Percentiles rank a stretch among this genome's conserved stretches.
Conservation (phyloP, 2,329 filamentous ascomycete species). For the Eutypa lata region DNA sequence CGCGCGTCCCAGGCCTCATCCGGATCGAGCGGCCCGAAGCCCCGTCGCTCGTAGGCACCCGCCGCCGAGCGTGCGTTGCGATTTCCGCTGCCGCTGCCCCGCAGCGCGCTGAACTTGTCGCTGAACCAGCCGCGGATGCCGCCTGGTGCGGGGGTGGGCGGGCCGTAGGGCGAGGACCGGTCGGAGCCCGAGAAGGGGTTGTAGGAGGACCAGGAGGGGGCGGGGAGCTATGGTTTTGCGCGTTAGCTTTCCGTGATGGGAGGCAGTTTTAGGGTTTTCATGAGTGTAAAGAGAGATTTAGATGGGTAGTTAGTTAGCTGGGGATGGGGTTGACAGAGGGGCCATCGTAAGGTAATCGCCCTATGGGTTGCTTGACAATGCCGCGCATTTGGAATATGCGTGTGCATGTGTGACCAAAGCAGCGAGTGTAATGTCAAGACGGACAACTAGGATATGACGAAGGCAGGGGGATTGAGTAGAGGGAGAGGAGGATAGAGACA, state of each 20-base stretch:
- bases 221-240: slow-evolving; percentile 53
- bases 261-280: too few relatives aligned
- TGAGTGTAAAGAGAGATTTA: background rate
- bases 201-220: slow-evolving; percentile 64
- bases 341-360: too few relatives aligned
- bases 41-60: slow-evolving; percentile 68
- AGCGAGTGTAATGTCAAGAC: too few relatives aligned
- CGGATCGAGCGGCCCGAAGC: slow-evolving; percentile 69
- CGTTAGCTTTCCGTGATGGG: slow-evolving; percentile 5
- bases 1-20: slow-evolving; percentile 84
- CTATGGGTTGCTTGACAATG: too few relatives aligned
- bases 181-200: slow-evolving; percentile 64
- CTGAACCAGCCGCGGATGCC: slow-evolving; percentile 73
- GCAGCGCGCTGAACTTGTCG: slow-evolving; percentile 59
- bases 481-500: background rate
- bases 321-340: background rate
- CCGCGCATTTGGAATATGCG: too few relatives aligned
- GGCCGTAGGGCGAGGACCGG: slow-evolving; percentile 38
- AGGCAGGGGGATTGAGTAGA: background rate
- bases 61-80: slow-evolving; percentile 60
- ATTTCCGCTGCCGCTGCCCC: slow-evolving; percentile 53
- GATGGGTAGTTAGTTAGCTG: background rate
- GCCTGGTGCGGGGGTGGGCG: slow-evolving; percentile 53
- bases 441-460: background rate
- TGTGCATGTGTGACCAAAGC: too few relatives aligned